Percentiles rank a stretch among this genome's conserved stretches.
phyloP scores from a whole-genome alignment of 306 rosid genomes.

The Lupinus albus region DNA sequence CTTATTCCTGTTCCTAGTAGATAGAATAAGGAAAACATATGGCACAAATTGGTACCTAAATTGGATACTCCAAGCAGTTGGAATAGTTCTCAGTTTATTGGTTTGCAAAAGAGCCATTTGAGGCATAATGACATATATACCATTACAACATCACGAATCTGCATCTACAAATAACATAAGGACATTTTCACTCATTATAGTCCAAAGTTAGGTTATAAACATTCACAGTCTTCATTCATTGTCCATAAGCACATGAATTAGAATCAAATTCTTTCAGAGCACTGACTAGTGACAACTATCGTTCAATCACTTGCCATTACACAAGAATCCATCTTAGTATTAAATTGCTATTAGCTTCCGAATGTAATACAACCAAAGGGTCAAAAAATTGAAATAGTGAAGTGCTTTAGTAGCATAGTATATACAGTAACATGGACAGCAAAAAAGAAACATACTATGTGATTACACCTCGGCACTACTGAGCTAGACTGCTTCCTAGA shows the following conservation, averaged over 20 bases:
- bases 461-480: conserved; percentile 23
- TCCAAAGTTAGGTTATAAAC: conserved; percentile 22
- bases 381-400: too few relatives aligned
- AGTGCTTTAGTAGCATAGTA: too few relatives aligned
- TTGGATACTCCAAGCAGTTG: conserved; percentile 54
- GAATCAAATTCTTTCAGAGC: conserved; percentile 19
- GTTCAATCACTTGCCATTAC: conserved; percentile 39
- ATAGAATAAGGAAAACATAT: conserved; percentile 47
- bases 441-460: conserved; percentile 33
- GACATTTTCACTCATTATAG: background rate
- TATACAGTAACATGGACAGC: conserved; percentile 12
- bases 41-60: conserved; percentile 53
- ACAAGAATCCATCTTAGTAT: conserved; percentile 37
- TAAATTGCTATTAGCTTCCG: conserved; percentile 9
- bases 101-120: conserved; percentile 69
- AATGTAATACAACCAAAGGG: background rate
- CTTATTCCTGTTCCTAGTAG: conserved; percentile 85
- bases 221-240: conserved; percentile 24
- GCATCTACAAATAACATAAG: background rate
- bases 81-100: conserved; percentile 55
- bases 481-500: conserved; percentile 36
- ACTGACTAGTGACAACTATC: conserved; percentile 5
- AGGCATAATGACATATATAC: conserved; percentile 38
- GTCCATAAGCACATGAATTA: background rate
- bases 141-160: conserved; percentile 23